These are phyloP conservation scores for Toxicodendron radicans DNA, from an alignment of 345 rosid species.

Conservation along the genomic window DNA sequence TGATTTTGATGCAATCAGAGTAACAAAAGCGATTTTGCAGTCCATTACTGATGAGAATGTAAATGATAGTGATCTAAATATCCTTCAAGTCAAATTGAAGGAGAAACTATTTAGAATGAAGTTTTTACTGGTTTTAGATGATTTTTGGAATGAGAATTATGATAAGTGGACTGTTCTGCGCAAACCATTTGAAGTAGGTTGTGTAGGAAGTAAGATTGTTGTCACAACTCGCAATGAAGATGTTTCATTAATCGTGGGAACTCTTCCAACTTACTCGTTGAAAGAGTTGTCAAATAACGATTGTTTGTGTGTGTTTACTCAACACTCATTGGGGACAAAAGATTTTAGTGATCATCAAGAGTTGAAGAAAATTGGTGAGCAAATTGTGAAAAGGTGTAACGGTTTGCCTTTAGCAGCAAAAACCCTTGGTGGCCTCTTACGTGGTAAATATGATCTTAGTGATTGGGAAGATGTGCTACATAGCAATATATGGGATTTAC, in stretches of 20 bases:
- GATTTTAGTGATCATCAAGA: constrained; percentile 20
- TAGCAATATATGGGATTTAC: constrained; percentile 25
- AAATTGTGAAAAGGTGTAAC: constrained; percentile 23
- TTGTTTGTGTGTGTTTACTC: constrained; percentile 27
- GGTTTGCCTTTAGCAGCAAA: constrained; percentile 47
- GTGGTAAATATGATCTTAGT: constrained; percentile 15
- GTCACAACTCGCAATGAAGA: constrained; percentile 41
- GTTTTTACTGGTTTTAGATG: constrained; percentile 42
- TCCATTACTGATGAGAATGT: background rate
- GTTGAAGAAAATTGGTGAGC: constrained; percentile 33
- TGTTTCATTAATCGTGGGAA: constrained; percentile 29
- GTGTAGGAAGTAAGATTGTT: constrained; percentile 41
- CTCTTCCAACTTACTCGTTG: constrained; percentile 22
- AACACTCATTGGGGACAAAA: constrained; percentile 17
- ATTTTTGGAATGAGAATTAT: constrained; percentile 41
- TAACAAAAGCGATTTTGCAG: constrained; percentile 10
- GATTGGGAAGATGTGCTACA: constrained; percentile 32
- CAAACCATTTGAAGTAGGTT: constrained; percentile 29
- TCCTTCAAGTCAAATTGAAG: constrained; percentile 19
- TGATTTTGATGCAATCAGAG: constrained; percentile 3
- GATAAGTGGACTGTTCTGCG: constrained; percentile 30
- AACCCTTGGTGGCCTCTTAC: constrained; percentile 32
- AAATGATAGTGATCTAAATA: background rate
- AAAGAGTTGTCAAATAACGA: constrained; percentile 32
- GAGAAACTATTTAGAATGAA: constrained; percentile 30